Base-by-base conservation (phyloP, 306 rosid genomes). In the Carpinus fangiana region DNA sequence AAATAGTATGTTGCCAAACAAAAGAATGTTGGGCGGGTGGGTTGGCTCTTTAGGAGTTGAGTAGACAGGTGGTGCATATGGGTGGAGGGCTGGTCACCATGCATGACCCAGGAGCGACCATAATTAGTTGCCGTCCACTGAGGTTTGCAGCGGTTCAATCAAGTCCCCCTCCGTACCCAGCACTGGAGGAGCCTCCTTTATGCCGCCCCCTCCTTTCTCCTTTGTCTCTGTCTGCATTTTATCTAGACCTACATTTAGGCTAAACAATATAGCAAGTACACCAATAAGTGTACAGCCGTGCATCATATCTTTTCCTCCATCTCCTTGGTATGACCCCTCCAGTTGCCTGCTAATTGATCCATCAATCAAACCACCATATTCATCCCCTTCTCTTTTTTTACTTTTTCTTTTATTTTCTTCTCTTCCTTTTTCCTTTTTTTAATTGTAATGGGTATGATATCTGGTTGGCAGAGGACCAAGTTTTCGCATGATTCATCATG, bases 131-230 rank as follows among this genome's bases (percentile, higher is more conserved):
- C 28, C 62, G 12, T 31, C 43, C 72, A 51, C 66, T 38, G 18
- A 76, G 82, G 69, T 78, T 70, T 75, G 79, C 71, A 70, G 77
- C 72, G 66, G 85, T 90, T 87, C 82, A 90, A 90, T 90, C 86
- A 9, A 88, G 91, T 82, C 76, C 86, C 93, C 89, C 84, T 85
- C 86, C 84, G 81, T 84, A 80, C 89, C 79, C 83, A 76, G 72
- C 90, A 86, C 73, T 74, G 13, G 41, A 67, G 13, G 8, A n/a
- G n/a, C n/a, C 18, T 18, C 52, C 3, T 41, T 38, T 38, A 23
- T 14, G 69, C 36, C 21, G 74, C 56, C 72, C 67, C 54, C 64
- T 73, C 43, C 53, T 73, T 46, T 18, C 23, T 31, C 34, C 34
- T 31, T 0, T 31, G 34, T 31, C 20, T 43, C 16, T 52, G 67